Evolutionary conservation across 2,329 filamentous ascomycete genomes (phyloP), one percentile per base, ranked within the genome.

Genomic region (Orbilia brochopaga): DNA sequence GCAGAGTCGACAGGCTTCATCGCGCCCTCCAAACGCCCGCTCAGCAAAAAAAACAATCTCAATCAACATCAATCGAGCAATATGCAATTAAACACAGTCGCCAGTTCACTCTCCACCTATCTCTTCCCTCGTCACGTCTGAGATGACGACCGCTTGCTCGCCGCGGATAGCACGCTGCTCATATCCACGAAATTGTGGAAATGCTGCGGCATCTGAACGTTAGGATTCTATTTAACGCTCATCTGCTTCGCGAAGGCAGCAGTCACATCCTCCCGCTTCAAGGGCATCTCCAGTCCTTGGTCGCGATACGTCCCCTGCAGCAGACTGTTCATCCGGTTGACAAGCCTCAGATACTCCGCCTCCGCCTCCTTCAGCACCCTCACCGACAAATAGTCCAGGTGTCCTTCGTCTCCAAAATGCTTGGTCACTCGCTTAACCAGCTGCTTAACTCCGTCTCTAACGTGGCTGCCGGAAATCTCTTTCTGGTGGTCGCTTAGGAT

Each of bases 341-440:
- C 80, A 1, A 83, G 81, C 55, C 82, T 80, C 50, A 82, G 80
- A 76, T 88, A 88, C 44, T 82, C 82, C 37, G 79, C 79, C 78
- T 87, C 85, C 74, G 86, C 87, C 77, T 85, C 85, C 64, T 83
- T 84, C 55, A 85, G 80, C 27, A 88, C 86, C 78, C 86, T 85
- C 50, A 80, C 79, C 23, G 88, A 85, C 56, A 89, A 77, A 58
- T 89, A 82, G 21, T 82, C 85, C 62, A 87, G 86, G 74, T 92
- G 90, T 75, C 95, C 91, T 3, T 88, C 90, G 75, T 96, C 91
- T 48, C 91, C 91, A 83, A 97, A 97, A 80, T 97, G 93, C 82
- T 97, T 99, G 81, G 97, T 93, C 0, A 97, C 90, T 55, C 93
- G 86, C 82, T 96, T 96, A 77, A 89, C 89, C 75, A 97, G 83